phyloP scores from a whole-genome alignment of 345 rosid species.

The Moricandia arvensis region DNA sequence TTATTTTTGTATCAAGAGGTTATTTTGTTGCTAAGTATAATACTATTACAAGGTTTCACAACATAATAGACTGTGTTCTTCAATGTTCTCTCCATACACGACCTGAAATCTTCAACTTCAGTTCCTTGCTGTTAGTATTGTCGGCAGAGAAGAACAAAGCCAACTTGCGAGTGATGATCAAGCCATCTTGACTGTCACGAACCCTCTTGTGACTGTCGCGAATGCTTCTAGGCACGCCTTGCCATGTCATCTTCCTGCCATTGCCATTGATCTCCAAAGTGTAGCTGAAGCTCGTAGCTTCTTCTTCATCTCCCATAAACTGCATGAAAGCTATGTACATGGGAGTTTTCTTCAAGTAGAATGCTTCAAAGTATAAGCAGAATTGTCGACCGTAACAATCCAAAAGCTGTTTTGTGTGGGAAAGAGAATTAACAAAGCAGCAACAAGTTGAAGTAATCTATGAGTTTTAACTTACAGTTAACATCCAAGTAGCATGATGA shows the following conservation, averaged over 20 bases:
- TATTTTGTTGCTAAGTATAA: background rate
- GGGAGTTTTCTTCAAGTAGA: slow-evolving; percentile 37
- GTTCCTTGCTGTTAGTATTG: slow-evolving; percentile 34
- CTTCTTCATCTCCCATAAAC: slow-evolving; percentile 48
- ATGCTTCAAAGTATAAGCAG: slow-evolving; percentile 46
- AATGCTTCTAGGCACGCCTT: slow-evolving; percentile 44
- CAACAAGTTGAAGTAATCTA: background rate
- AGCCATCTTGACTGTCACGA: slow-evolving; percentile 46
- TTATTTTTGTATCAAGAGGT: slow-evolving; percentile 8
- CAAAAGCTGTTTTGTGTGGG: slow-evolving; percentile 31
- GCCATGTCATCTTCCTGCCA: slow-evolving; percentile 43
- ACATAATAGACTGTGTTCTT: background rate
- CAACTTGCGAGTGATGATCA: slow-evolving; percentile 45
- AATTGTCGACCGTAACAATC: slow-evolving; percentile 41
- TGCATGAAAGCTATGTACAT: slow-evolving; percentile 43
- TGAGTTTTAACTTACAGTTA: slow-evolving; percentile 50
- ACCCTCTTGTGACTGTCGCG: slow-evolving; percentile 40
- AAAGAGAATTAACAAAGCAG: background rate
- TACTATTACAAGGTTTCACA: background rate
- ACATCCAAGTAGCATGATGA: slow-evolving; percentile 84
- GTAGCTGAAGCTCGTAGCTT: slow-evolving; percentile 48
- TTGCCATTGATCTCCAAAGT: slow-evolving; percentile 39
- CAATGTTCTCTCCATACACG: slow-evolving; percentile 52
- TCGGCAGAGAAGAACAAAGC: slow-evolving; percentile 47
- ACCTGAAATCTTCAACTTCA: slow-evolving; percentile 56